These are phyloP conservation scores for Scheffersomyces ergatensis DNA, from an alignment of 805 yeast species.

Conservation along the genomic window DNA sequence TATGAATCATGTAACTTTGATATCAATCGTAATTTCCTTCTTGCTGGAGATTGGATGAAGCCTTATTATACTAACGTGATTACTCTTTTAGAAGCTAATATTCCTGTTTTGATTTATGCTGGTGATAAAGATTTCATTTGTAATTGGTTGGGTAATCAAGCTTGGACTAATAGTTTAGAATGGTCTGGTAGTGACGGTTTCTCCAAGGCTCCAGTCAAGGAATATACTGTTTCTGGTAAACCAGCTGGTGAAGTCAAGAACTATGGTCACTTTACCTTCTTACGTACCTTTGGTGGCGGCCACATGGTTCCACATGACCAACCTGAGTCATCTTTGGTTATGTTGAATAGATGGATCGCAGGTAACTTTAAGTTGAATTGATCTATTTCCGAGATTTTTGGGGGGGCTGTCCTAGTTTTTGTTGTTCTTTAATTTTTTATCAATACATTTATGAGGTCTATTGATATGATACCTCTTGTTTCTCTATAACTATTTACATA, in stretches of 20 bases:
- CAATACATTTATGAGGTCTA: too few species aligned
- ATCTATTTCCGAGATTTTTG: too few species aligned
- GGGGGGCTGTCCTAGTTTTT: too few species aligned
- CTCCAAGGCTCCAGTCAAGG: constrained; percentile 34
- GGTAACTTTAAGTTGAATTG: too few species aligned
- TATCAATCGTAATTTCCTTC: constrained; percentile 74
- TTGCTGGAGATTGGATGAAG: constrained; percentile 90
- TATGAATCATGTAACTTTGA: constrained; percentile 77
- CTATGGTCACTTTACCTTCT: constrained; percentile 69
- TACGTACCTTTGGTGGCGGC: constrained; percentile 86
- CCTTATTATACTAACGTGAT: constrained; percentile 66
- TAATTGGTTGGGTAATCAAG: constrained; percentile 89
- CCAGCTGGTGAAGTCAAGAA: constrained; percentile 73
- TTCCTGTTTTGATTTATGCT: constrained; percentile 88
- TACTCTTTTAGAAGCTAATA: constrained; percentile 59
- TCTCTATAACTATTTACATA: too few species aligned
- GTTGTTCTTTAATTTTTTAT: too few species aligned
- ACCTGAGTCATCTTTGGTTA: constrained; percentile 71
- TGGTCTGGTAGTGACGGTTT: constrained; percentile 61
- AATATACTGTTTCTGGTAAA: constrained; percentile 40
- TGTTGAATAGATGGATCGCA: constrained; percentile 82
- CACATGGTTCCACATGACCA: constrained; percentile 95
- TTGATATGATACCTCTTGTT: too few species aligned
- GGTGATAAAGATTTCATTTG: constrained; percentile 93
- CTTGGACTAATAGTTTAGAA: constrained; percentile 68